Percentiles rank a stretch among this genome's conserved stretches.
Evolutionary conservation across 495 filamentous ascomycete species (phyloP).

Genomic region (Penicillium arizonense): DNA sequence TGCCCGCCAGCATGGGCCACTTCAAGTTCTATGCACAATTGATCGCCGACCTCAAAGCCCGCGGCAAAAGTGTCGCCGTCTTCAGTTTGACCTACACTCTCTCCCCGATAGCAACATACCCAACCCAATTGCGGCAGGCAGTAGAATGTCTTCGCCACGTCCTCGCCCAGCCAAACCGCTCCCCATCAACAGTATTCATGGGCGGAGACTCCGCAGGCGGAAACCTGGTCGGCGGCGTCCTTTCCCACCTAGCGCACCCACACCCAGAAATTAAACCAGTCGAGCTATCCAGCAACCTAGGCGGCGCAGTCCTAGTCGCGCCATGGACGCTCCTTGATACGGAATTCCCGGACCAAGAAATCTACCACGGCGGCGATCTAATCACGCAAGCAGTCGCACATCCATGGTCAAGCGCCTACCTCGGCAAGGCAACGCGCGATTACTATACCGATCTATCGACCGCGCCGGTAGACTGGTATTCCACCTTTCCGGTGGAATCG

Average conservation of each 20-base stretch:
- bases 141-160: conserved; percentile 51
- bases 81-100: conserved; percentile 58
- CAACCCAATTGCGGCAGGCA: conserved; percentile 59
- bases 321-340: conserved; percentile 56
- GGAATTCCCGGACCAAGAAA: conserved; percentile 34
- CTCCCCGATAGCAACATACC: conserved; percentile 56
- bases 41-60: conserved; percentile 25
- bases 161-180: conserved; percentile 37
- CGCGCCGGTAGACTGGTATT: conserved; percentile 55
- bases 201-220: conserved; percentile 67
- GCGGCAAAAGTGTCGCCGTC: conserved; percentile 46
- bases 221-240: conserved; percentile 55
- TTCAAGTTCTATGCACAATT: conserved; percentile 51
- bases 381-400: conserved; percentile 40
- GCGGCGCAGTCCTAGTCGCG: conserved; percentile 52
- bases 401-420: conserved; percentile 49
- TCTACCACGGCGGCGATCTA: conserved; percentile 52
- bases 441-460: conserved; percentile 53
- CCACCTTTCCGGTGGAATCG: conserved; percentile 40
- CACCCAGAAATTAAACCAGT: conserved; percentile 49
- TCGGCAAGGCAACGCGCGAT: conserved; percentile 46
- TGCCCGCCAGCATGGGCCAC: conserved; percentile 50
- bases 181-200: conserved; percentile 49
- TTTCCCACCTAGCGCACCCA: conserved; percentile 61
- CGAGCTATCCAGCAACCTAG: conserved; percentile 24